These are phyloP conservation scores for Metarhizium rileyi DNA, from an alignment of 2,329 filamentous ascomycete genomes.

Conservation along the genomic window DNA sequence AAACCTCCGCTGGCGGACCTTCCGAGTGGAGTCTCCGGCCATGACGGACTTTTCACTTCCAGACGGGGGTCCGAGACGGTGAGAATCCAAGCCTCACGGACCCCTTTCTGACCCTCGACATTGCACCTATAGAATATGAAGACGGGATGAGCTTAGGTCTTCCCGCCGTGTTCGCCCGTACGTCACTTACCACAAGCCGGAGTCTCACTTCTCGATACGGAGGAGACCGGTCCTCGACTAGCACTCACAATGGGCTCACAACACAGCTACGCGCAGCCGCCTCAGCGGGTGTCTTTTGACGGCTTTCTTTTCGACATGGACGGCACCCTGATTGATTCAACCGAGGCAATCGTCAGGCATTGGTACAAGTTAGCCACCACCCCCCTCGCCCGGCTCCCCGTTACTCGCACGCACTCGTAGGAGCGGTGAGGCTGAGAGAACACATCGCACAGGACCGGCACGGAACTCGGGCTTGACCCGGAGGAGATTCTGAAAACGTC, in stretches of 20 bases:
- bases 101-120: too few species aligned
- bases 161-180: too few species aligned
- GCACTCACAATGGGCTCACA: constrained; percentile 21
- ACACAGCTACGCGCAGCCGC: constrained; percentile 31
- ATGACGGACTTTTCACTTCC: neutral
- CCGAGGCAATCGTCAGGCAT: constrained; percentile 65
- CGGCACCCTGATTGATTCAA: constrained; percentile 77
- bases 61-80: neutral
- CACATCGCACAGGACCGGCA: constrained; percentile 51
- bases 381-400: neutral
- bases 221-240: too few species aligned
- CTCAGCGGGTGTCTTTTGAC: constrained; percentile 38
- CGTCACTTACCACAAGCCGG: too few species aligned
- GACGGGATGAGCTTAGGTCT: too few species aligned
- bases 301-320: constrained; percentile 67
- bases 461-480: constrained; percentile 77
- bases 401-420: neutral
- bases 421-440: neutral
- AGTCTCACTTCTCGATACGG: too few species aligned
- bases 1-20: constrained; percentile 15
- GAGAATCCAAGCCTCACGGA: neutral
- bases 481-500: constrained; percentile 79
- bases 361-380: constrained; percentile 49
- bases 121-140: too few species aligned
- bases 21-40: constrained; percentile 13